Evolutionary conservation across 2,329 filamentous ascomycete species (phyloP).

Genomic region (Didymella segeticola): DNA sequence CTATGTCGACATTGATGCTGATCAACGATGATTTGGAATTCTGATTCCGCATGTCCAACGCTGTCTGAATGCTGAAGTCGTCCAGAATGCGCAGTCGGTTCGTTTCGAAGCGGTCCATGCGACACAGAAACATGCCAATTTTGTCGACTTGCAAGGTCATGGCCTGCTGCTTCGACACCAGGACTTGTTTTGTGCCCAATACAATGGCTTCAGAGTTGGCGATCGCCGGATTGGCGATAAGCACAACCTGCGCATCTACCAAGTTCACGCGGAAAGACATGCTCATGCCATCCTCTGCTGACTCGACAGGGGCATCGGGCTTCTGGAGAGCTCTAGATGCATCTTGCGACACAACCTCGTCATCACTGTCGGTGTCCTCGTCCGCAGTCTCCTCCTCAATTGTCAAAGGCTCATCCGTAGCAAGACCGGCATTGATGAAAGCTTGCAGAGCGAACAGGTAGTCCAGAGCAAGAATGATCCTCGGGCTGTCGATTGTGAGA

Average conservation of each 20-base stretch:
- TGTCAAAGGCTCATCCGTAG: conserved; percentile 61
- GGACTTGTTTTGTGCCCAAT: conserved; percentile 88
- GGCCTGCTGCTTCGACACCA: conserved; percentile 92
- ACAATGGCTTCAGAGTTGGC: conserved; percentile 95
- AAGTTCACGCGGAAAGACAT: conserved; percentile 91
- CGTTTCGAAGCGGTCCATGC: conserved; percentile 97
- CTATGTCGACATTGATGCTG: conserved; percentile 84
- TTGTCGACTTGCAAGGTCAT: conserved; percentile 92
- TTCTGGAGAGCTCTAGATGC: conserved; percentile 31
- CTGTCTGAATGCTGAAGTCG: conserved; percentile 91
- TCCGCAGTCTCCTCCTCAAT: conserved; percentile 67
- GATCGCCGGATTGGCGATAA: conserved; percentile 93
- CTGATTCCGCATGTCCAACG: conserved; percentile 76
- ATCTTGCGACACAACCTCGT: conserved; percentile 46
- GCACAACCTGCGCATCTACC: conserved; percentile 93
- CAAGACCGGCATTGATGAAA: conserved; percentile 76
- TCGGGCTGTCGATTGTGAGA: conserved; percentile 91
- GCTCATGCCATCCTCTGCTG: conserved; percentile 63
- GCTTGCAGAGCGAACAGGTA: conserved; percentile 90
- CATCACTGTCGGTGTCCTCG: conserved; percentile 49
- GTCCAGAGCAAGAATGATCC: conserved; percentile 93
- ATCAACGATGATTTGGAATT: conserved; percentile 67
- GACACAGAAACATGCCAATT: conserved; percentile 96
- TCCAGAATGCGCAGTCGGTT: conserved; percentile 91
- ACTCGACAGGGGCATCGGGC: conserved; percentile 29